Evolutionary conservation across 352 stramenopile species (phyloP), one percentile per base, ranked within the genome.

Genomic region (Pythium rishiriense): DNA sequence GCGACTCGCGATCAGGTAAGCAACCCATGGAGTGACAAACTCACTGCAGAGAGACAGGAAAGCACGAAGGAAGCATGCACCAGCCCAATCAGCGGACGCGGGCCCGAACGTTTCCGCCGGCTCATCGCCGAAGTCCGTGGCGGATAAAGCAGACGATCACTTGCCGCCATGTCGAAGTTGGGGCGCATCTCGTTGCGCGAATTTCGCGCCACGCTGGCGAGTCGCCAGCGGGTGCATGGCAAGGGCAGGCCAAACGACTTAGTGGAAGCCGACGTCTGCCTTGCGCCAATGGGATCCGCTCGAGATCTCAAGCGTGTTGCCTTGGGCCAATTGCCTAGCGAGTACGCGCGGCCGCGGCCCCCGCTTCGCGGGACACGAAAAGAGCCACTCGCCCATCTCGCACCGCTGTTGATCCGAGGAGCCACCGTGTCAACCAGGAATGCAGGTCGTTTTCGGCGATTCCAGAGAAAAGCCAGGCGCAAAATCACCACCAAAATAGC

Each of bases 161-260:
- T 22, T 12, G 54, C 11, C 22, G 46, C 6, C 1, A 64, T 64
- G 58, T 64, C 58, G 46, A 64, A 64, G 58, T 64, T 64, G 46
- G 28, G 3, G 58, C 46, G 46, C 46, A 55, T 52, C 58, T 43
- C 47, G 31, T 14, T 58, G 26, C 22, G 14, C 25, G n/a, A 39
- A 52, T 33, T 14, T 31, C n/a, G 29, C 21, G 58, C 58, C 47
- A 50, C 24, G 35, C 12, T 58, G 46, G 58, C 54, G 43, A 60
- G 28, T 41, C 42, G 42, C n/a, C 22, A 25, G 48, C n/a, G n/a
- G n/a, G n/a, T 24, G 12, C 21, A 17, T 41, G 48, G 22, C 46
- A 52, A 55, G 25, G 7, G 7, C 52, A 52, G 51, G 54, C 51
- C n/a, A 26, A 59, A 48, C 54, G 29, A 52, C n/a, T 39, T 3